Conservation (phyloP, 768 basidiomycete genomes). For the Lactarius quietus region DNA sequence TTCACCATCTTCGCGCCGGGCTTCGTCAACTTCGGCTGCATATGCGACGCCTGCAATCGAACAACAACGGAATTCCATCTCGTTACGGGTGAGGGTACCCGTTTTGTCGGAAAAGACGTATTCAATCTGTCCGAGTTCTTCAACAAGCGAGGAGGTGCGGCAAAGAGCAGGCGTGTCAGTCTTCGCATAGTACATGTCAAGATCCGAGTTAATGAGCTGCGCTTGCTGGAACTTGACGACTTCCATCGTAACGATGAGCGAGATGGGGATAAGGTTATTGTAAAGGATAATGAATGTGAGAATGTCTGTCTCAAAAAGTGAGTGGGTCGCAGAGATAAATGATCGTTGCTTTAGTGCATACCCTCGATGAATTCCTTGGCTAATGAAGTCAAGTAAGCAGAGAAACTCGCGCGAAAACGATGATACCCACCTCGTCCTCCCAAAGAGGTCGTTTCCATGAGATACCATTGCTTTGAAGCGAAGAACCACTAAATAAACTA, state of each 20-base stretch:
- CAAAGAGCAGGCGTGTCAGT: constrained; percentile 97
- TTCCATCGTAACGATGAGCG: constrained; percentile 99
- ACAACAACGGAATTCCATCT: constrained; percentile 96
- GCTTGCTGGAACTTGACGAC: constrained; percentile 99
- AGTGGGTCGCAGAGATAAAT: not conserved
- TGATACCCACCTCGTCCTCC: constrained; percentile 51
- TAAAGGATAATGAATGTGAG: constrained; percentile 98
- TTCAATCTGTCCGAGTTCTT: constrained; percentile 97
- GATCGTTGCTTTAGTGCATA: constrained; percentile 31
- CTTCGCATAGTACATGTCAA: constrained; percentile 96
- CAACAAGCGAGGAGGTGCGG: constrained; percentile 96
- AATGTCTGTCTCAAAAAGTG: constrained; percentile 57
- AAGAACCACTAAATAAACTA: constrained; percentile 67
- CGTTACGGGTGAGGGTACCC: constrained; percentile 92
- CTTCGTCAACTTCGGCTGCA: constrained; percentile 87
- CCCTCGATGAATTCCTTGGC: constrained; percentile 83
- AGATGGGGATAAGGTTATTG: constrained; percentile 99
- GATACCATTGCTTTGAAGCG: constrained; percentile 86
- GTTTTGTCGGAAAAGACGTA: constrained; percentile 96
- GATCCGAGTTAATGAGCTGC: constrained; percentile 92
- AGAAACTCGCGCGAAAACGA: constrained; percentile 9
- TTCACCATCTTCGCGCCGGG: constrained; percentile 58
- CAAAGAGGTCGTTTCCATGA: constrained; percentile 60
- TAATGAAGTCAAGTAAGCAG: constrained; percentile 29
- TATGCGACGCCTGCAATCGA: constrained; percentile 87